Base-by-base conservation (phyloP, 371 early-diverging fungal genomes). In the Mortierella sp. region DNA sequence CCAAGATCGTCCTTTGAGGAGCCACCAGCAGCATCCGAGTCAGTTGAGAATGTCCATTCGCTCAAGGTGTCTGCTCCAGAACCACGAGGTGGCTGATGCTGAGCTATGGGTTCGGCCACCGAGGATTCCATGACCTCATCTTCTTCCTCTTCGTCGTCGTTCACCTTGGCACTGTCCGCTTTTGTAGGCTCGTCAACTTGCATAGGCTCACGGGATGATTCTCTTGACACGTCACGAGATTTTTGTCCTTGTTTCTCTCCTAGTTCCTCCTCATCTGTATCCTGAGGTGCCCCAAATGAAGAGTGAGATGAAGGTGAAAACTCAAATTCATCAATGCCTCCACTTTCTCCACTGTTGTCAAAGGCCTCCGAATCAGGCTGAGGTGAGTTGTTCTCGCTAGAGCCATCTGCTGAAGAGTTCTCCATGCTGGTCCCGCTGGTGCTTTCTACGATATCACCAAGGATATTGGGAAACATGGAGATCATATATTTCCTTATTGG, bases 71-170 rank as follows among this genome's bases (percentile, higher is more conserved):
- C 25, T 37, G 55, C 30, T 57, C 30, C 57, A 26, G 29, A 1
- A 7, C 2, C 30, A 25, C 51, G 62, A 43, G 37, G 58, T 11
- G 15, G 48, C 53, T 0, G 55, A 37, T 18, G 56, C 29, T 15
- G 60, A 26, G 25, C 26, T 55, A 16, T 9, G 21, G 55, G 28
- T 64, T 44, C 6, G 46, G 47, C 47, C 2, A 58, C 37, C 4
- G 70, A 76, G 0, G 72, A 64, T 43, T 80, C 80, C 74, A 80
- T 70, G 37, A 74, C 70, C 21, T 80, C 80, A 45, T 80, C 80
- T 18, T 74, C 71, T 25, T 56, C 71, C 51, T 26, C 57, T 4
- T 80, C 62, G 4, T 68, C 66, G 7, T 64, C 70, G 5, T 66
- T 62, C 18, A 56, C 47, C 23, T 37, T 37, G 37, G 9, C 37